A percentile compares a stretch with the other conserved stretches of the same genome.
Evolutionary conservation across 202 grass and related monocot species (phyloP).

Genomic region (Bolboschoenoplectus hybrid): DNA sequence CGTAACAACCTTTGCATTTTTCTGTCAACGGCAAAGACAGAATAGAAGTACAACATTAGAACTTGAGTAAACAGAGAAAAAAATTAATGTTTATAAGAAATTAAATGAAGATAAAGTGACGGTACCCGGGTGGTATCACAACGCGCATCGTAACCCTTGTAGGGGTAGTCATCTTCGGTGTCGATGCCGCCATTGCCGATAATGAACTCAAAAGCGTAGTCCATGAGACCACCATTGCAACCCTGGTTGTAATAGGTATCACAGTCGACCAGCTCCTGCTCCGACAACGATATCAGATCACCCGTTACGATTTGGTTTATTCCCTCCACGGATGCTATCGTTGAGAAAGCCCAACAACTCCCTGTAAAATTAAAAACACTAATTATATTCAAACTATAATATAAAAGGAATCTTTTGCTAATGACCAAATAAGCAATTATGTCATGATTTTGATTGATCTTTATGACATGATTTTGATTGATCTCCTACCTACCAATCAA

Average conservation of each 20-base stretch:
- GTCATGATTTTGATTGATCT: background rate
- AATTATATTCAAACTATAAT: background rate
- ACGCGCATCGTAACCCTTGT: constrained; percentile 49
- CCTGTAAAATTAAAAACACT: constrained; percentile 38
- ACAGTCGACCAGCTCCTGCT: constrained; percentile 95
- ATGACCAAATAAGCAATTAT: background rate
- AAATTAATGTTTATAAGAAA: background rate
- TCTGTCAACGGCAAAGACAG: constrained; percentile 48
- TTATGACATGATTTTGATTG: background rate
- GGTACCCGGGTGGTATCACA: constrained; percentile 67
- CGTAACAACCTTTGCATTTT: constrained; percentile 71
- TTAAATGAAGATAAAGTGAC: background rate
- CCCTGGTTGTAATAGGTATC: constrained; percentile 76
- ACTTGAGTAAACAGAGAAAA: background rate
- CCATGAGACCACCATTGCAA: constrained; percentile 94
- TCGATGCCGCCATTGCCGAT: constrained; percentile 72
- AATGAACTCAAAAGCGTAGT: constrained; percentile 83
- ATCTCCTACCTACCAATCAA: constrained; percentile 6
- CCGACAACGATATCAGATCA: constrained; percentile 65
- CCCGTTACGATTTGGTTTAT: constrained; percentile 79
- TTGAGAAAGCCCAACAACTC: constrained; percentile 91
- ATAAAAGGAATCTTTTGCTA: background rate
- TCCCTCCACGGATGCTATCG: constrained; percentile 78
- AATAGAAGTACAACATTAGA: background rate
- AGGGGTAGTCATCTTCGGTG: constrained; percentile 67